phyloP scores from a whole-genome alignment of 129 eudicot genomes.

The Oenanthe sinensis region DNA sequence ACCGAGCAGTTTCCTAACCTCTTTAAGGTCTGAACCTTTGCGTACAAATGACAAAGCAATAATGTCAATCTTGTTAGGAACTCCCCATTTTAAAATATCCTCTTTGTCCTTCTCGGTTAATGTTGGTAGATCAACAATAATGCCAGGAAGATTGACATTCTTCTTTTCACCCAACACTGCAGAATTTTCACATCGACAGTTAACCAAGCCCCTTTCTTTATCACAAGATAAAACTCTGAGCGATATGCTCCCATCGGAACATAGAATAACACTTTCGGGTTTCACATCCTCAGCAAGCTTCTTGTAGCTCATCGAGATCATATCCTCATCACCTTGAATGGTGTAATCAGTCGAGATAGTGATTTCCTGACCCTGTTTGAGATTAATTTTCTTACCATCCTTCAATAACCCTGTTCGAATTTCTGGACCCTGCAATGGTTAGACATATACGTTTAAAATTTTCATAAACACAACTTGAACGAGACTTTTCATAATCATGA shows the following conservation, averaged over 20 bases:
- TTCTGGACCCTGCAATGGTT: slow-evolving; percentile 50
- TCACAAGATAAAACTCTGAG: slow-evolving; percentile 43
- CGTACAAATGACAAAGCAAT: slow-evolving; percentile 73
- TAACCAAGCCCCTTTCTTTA: slow-evolving; percentile 39
- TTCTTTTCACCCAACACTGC: slow-evolving; percentile 51
- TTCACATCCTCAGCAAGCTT: slow-evolving; percentile 47
- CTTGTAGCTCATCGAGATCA: slow-evolving; percentile 60
- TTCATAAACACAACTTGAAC: not conserved
- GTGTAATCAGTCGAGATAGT: slow-evolving; percentile 45
- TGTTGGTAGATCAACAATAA: slow-evolving; percentile 67
- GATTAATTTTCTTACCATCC: slow-evolving; percentile 45
- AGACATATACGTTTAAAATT: not conserved
- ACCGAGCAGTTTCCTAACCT: slow-evolving; percentile 63
- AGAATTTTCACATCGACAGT: slow-evolving; percentile 52
- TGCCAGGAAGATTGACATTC: slow-evolving; percentile 60
- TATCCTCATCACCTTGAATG: slow-evolving; percentile 35
- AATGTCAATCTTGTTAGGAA: slow-evolving; percentile 68
- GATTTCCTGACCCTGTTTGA: slow-evolving; percentile 42
- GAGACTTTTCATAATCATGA: not conserved
- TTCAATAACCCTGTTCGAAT: slow-evolving; percentile 53
- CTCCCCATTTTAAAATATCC: slow-evolving; percentile 65
- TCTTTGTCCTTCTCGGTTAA: slow-evolving; percentile 67
- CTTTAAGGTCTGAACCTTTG: slow-evolving; percentile 60
- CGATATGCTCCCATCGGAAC: slow-evolving; percentile 50
- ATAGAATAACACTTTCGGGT: slow-evolving; percentile 42